Conservation (phyloP, 1,284 basidiomycete species). For the Trametes hirsuta region DNA sequence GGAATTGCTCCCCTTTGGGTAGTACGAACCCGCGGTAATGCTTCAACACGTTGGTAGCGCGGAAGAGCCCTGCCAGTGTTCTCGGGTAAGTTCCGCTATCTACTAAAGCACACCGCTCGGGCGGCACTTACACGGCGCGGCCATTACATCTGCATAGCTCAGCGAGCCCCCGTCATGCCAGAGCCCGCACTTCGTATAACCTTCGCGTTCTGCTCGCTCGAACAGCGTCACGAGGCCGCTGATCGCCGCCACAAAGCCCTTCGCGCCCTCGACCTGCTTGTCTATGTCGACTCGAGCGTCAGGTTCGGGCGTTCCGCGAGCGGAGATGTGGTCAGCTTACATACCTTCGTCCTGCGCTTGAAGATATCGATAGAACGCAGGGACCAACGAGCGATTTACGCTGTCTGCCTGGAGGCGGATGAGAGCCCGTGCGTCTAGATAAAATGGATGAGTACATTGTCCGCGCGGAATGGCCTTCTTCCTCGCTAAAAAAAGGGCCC, state of each 20-base stretch:
- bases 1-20: conserved; percentile 51
- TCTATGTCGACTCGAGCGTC: conserved; percentile 21
- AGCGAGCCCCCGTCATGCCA: conserved; percentile 63
- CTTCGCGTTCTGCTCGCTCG: conserved; percentile 57
- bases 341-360: conserved; percentile 65
- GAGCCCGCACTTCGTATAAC: conserved; percentile 48
- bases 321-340: not conserved
- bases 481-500: too few relatives aligned
- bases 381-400: conserved; percentile 65
- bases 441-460: not conserved
- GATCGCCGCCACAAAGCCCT: conserved; percentile 61
- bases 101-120: not conserved
- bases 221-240: conserved; percentile 59
- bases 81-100: not conserved
- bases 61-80: conserved; percentile 58
- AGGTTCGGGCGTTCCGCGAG: not conserved
- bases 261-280: conserved; percentile 57
- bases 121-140: conserved; percentile 66
- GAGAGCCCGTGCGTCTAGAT: conserved; percentile 64
- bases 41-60: conserved; percentile 65
- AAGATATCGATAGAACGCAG: conserved; percentile 78
- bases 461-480: too few relatives aligned
- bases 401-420: conserved; percentile 73
- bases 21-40: conserved; percentile 72
- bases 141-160: conserved; percentile 72